Evolutionary conservation across 108 stramenopile genomes (phyloP), one percentile per base, ranked within the genome.

Genomic region (Craspedostauros australis): DNA sequence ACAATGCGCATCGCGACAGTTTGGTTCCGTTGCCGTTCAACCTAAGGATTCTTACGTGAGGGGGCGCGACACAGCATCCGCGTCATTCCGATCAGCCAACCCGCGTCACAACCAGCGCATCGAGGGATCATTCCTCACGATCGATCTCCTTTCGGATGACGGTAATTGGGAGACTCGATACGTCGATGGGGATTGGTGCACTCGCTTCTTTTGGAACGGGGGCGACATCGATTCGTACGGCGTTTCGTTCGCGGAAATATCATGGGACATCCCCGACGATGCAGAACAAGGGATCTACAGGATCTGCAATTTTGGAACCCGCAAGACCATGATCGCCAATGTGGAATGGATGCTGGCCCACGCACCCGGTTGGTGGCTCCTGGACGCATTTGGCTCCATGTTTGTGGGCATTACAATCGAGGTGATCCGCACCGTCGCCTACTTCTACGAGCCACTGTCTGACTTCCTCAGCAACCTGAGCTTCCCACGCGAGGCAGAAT

Each of bases 31-130:
- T 6, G 59, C 48, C 21, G 62, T 41, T 6, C 73, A 77, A 15
- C 41, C 38, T 34, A 30, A 70, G 51, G 46, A 64, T 29, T 51
- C 37, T 29, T 62, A 59, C 7, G 0, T 19, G 8, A 72, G 30
- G 4, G 64, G 64, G 23, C 5, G 25, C 3, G 50, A 64, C 20
- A 45, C 33, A 27, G 66, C 64, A 24, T 37, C 41, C 5, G 79
- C 62, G 1, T 60, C 54, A 11, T 76, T 81, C 46, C 63, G 66
- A 25, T 60, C 61, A 30, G 75, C 75, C 34, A 81, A 76, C 46
- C 75, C 80, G 9, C 55, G 75, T 28, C 76, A 80, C 52, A 76
- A 80, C 55, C 73, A 67, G 47, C 44, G 64, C 24, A 49, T 74
- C 20, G 58, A 63, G 22, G 75, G 58, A 20, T 55, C 80, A 19